phyloP scores from a whole-genome alignment of 345 rosid genomes.

The Hibiscus mutabilis region DNA sequence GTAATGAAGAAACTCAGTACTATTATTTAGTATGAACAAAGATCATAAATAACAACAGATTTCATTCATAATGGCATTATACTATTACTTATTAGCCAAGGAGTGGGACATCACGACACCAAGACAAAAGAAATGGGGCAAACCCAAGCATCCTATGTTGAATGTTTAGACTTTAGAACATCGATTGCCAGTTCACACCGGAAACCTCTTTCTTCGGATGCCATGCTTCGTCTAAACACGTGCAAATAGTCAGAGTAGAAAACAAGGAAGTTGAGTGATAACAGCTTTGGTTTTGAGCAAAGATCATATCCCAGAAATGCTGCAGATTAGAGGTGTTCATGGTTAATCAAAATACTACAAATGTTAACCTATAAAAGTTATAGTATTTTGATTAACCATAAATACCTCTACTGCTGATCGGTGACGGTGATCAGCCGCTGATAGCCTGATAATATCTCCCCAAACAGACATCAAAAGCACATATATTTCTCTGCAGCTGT shows the following conservation, averaged over 20 bases:
- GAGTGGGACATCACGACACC: neutral
- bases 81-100: neutral
- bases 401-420: too few species aligned
- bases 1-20: neutral
- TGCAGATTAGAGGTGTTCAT: too few species aligned
- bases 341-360: too few species aligned
- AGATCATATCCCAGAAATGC: too few species aligned
- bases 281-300: neutral
- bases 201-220: too few species aligned
- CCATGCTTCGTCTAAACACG: neutral
- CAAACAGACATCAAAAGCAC: too few species aligned
- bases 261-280: too few species aligned
- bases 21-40: neutral
- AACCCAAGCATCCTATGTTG: neutral
- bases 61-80: neutral
- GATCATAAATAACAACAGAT: neutral
- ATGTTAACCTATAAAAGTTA: too few species aligned
- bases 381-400: too few species aligned
- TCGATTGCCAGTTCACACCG: too few species aligned
- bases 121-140: neutral
- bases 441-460: neutral
- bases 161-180: neutral
- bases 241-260: neutral
- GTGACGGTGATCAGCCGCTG: too few species aligned
- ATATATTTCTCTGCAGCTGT: slow-evolving; percentile 14